Evolutionary conservation across 345 rosid genomes (phyloP).

Genomic region (Cardamine resedifolia): DNA sequence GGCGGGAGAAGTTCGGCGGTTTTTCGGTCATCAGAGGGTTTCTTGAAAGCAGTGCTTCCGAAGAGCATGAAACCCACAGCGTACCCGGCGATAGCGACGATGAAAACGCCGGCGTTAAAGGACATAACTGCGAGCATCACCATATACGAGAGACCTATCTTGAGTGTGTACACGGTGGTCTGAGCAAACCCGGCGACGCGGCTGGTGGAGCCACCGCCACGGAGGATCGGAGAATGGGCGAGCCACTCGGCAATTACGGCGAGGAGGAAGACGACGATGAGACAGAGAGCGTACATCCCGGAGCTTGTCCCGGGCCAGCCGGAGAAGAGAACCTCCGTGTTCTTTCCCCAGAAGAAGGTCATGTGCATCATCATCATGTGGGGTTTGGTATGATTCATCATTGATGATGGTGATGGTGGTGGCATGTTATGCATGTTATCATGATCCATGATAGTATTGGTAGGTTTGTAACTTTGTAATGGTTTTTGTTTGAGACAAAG

Average conservation of each 20-base stretch:
- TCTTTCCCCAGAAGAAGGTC: conserved; percentile 75
- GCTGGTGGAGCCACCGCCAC: conserved; percentile 30
- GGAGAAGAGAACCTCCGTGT: conserved; percentile 59
- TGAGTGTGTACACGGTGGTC: conserved; percentile 49
- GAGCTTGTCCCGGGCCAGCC: conserved; percentile 63
- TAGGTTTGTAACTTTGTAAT: neutral
- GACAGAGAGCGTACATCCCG: conserved; percentile 56
- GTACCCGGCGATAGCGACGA: conserved; percentile 70
- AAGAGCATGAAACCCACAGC: conserved; percentile 63
- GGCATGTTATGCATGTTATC: conserved; percentile 42
- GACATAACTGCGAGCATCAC: conserved; percentile 92
- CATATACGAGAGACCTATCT: conserved; percentile 58
- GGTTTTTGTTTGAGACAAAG: neutral
- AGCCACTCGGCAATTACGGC: conserved; percentile 56
- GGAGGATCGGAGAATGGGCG: conserved; percentile 43
- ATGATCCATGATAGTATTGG: conserved; percentile 35
- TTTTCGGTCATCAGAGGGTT: conserved; percentile 30
- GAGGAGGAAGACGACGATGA: conserved; percentile 49
- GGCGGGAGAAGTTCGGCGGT: conserved; percentile 47
- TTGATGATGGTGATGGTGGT: conserved; percentile 35
- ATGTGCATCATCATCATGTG: conserved; percentile 58
- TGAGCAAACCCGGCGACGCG: conserved; percentile 49
- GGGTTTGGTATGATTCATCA: conserved; percentile 22
- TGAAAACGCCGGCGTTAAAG: conserved; percentile 72
- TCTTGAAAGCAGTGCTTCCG: conserved; percentile 51